phyloP scores from a whole-genome alignment of 345 rosid genomes.

The Brassica incana region DNA sequence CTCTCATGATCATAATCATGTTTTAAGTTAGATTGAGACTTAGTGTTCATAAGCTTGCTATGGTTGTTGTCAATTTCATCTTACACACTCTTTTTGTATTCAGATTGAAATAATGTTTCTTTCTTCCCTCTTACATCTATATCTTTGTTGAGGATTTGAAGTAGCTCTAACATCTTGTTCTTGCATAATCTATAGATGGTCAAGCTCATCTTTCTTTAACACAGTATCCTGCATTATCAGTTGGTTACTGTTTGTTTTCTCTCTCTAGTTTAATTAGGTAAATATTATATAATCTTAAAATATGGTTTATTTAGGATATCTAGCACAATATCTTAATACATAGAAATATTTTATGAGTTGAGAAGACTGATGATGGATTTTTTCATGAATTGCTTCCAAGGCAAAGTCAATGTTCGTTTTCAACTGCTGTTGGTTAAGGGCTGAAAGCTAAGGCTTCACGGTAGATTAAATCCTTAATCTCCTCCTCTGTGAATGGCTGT shows the following conservation, averaged over 20 bases:
- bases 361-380: background rate
- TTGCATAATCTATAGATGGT: background rate
- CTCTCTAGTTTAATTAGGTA: background rate
- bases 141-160: background rate
- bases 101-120: background rate
- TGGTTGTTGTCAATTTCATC: too few relatives aligned
- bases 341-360: background rate
- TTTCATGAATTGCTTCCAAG: background rate
- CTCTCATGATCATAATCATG: too few relatives aligned
- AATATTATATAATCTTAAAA: background rate
- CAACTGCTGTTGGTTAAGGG: slow-evolving; percentile 49
- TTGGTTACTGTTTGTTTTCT: background rate
- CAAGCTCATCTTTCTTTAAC: background rate
- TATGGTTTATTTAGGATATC: background rate
- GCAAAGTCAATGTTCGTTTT: background rate
- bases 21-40: too few relatives aligned
- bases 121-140: background rate
- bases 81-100: background rate
- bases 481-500: slow-evolving; percentile 64
- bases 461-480: slow-evolving; percentile 82
- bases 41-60: too few relatives aligned
- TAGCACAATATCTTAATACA: background rate
- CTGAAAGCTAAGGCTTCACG: slow-evolving; percentile 82
- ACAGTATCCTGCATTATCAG: background rate
- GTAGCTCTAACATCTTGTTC: background rate